Evolutionary conservation across 2,329 filamentous ascomycete species (phyloP).

Genomic region (Pyrenophora seminiperda): DNA sequence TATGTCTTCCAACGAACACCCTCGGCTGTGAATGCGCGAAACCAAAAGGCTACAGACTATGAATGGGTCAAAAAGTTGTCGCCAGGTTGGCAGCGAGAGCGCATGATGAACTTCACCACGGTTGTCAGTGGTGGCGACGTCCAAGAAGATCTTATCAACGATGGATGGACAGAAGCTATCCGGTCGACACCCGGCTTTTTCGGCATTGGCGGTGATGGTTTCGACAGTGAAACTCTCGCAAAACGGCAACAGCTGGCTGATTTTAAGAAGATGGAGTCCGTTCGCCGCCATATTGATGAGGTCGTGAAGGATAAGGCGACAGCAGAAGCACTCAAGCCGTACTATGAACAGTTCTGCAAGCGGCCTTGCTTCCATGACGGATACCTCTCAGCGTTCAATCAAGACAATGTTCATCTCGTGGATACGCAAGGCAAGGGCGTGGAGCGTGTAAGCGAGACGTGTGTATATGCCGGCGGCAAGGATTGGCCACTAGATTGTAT

Average conservation of each 20-base stretch:
- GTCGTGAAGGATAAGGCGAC: constrained; percentile 60
- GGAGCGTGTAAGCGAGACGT: constrained; percentile 27
- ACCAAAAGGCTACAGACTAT: constrained; percentile 22
- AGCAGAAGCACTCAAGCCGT: constrained; percentile 61
- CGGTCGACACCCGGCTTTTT: too few relatives aligned
- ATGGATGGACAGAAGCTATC: constrained; percentile 56
- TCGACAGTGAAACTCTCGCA: neutral
- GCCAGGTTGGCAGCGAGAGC: constrained; percentile 54
- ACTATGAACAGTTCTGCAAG: constrained; percentile 68
- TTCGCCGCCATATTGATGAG: constrained; percentile 56
- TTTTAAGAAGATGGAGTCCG: constrained; percentile 50
- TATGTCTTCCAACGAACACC: constrained; percentile 65
- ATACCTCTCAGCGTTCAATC: constrained; percentile 65
- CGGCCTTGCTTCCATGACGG: constrained; percentile 66
- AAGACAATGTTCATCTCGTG: constrained; percentile 62
- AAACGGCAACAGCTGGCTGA: constrained; percentile 21
- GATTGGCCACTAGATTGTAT: neutral
- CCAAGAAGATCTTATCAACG: constrained; percentile 52
- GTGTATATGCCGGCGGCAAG: neutral
- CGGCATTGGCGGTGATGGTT: too few relatives aligned
- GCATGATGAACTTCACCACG: constrained; percentile 54
- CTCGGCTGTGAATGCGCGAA: constrained; percentile 49
- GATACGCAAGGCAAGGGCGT: constrained; percentile 63
- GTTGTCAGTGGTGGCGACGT: constrained; percentile 43
- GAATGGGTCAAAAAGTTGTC: constrained; percentile 8